These are phyloP conservation scores for Saturnispora sekii DNA, from an alignment of 805 yeast genomes.

Conservation along the genomic window DNA sequence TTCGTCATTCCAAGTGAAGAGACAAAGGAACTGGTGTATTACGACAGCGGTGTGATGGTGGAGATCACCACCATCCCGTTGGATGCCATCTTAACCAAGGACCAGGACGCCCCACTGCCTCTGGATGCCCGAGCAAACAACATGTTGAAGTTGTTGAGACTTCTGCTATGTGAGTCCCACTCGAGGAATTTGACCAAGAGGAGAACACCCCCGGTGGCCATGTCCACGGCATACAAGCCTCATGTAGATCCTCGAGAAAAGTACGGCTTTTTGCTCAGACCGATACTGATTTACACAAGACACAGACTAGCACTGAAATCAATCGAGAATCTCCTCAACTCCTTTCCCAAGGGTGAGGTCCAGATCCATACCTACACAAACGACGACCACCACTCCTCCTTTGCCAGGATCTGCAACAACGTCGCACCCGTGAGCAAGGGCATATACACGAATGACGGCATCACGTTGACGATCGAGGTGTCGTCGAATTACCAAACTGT, in stretches of 20 bases:
- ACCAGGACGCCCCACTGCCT: slow-evolving; percentile 11
- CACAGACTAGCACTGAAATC: slow-evolving; percentile 38
- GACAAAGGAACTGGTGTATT: slow-evolving; percentile 20
- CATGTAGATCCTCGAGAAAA: slow-evolving; percentile 4
- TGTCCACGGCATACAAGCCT: slow-evolving; percentile 23
- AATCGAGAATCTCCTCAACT: slow-evolving; percentile 19
- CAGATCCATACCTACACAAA: no score
- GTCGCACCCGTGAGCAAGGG: slow-evolving; percentile 15
- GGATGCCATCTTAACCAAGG: background rate
- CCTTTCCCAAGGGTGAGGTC: no score
- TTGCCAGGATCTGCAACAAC: slow-evolving; percentile 15
- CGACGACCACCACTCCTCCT: slow-evolving; percentile 10
- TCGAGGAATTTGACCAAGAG: slow-evolving; percentile 34
- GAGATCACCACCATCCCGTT: background rate
- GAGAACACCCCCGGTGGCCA: slow-evolving; percentile 37
- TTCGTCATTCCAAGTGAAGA: background rate
- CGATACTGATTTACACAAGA: slow-evolving; percentile 48
- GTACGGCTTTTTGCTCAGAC: slow-evolving; percentile 37
- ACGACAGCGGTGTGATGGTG: background rate
- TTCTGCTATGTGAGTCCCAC: slow-evolving; percentile 55
- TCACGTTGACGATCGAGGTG: slow-evolving; percentile 4
- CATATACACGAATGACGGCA: no score
- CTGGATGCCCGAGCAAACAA: slow-evolving; percentile 40
- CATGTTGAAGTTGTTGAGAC: slow-evolving; percentile 42
- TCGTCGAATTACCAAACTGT: slow-evolving; percentile 11